These are phyloP conservation scores for Dioscorea zingiberensis DNA, from an alignment of 106 monocot genomes.

Conservation along the genomic window DNA sequence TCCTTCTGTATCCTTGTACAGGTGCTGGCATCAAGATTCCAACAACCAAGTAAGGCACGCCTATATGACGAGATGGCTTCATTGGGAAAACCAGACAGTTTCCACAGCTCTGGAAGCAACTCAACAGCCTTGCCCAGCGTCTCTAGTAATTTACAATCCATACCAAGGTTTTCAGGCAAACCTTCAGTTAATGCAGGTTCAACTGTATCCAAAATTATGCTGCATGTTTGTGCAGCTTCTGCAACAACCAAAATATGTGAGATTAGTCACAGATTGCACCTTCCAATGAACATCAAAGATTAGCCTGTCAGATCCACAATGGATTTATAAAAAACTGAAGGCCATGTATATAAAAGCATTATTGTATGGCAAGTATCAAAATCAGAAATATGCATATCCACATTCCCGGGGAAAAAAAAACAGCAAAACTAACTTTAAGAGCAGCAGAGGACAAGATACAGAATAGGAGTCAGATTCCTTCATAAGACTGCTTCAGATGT, in stretches of 20 bases:
- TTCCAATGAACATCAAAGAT: too few species aligned
- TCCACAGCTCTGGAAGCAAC: constrained; percentile 83
- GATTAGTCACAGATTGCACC: background rate
- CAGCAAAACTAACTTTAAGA: too few species aligned
- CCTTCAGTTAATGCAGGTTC: constrained; percentile 68
- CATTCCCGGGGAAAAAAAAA: too few species aligned
- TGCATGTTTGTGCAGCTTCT: constrained; percentile 89
- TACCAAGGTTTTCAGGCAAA: constrained; percentile 35
- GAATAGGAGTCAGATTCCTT: too few species aligned
- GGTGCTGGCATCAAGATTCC: constrained; percentile 57
- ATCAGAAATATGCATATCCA: too few species aligned
- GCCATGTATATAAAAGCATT: too few species aligned
- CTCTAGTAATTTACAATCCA: constrained; percentile 69
- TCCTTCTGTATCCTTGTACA: constrained; percentile 64
- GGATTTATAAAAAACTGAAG: too few species aligned
- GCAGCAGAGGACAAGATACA: too few species aligned
- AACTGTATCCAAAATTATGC: constrained; percentile 57
- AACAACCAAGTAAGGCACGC: constrained; percentile 54
- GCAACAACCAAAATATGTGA: constrained; percentile 11
- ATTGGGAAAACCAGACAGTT: constrained; percentile 39
- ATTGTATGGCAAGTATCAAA: too few species aligned
- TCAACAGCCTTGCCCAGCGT: constrained; percentile 53
- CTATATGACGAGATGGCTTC: constrained; percentile 68
- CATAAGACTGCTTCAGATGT: too few species aligned
- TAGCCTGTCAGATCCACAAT: too few species aligned